Conservation (phyloP, 495 filamentous ascomycete species). For the Hypomontagnella monticulosa region DNA sequence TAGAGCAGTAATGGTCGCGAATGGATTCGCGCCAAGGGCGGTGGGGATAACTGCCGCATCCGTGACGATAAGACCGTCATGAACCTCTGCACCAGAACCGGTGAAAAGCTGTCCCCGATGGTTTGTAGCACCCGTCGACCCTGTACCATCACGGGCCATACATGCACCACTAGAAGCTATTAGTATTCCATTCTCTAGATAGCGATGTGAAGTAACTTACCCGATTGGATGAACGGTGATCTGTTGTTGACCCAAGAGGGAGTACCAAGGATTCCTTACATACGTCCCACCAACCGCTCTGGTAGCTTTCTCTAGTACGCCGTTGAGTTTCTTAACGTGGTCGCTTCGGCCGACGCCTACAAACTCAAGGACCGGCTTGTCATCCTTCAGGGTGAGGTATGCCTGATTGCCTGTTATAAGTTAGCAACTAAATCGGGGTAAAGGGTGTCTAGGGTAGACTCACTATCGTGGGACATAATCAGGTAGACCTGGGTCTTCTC, state of each 20-base stretch:
- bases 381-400: conserved; percentile 65
- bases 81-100: conserved; percentile 58
- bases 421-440: conserved; percentile 5
- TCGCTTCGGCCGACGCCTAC: conserved; percentile 63
- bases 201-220: conserved; percentile 40
- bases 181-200: conserved; percentile 10
- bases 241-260: conserved; percentile 63
- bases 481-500: conserved; percentile 71
- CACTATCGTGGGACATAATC: conserved; percentile 76
- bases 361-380: conserved; percentile 68
- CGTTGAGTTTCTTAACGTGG: conserved; percentile 64
- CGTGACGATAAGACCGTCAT: conserved; percentile 68
- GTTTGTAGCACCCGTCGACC: conserved; percentile 68
- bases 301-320: conserved; percentile 62
- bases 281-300: conserved; percentile 66
- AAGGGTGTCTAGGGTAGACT: conserved; percentile 15
- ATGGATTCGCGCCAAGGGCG: conserved; percentile 73
- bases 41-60: conserved; percentile 72
- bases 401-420: conserved; percentile 62
- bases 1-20: conserved; percentile 74
- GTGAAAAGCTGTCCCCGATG: conserved; percentile 69
- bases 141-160: conserved; percentile 68
- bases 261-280: conserved; percentile 65
- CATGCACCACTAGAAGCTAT: conserved; percentile 60
- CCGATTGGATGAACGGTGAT: conserved; percentile 76